Conservation (phyloP, 805 yeast genomes). For the Saturnispora besseyi region DNA sequence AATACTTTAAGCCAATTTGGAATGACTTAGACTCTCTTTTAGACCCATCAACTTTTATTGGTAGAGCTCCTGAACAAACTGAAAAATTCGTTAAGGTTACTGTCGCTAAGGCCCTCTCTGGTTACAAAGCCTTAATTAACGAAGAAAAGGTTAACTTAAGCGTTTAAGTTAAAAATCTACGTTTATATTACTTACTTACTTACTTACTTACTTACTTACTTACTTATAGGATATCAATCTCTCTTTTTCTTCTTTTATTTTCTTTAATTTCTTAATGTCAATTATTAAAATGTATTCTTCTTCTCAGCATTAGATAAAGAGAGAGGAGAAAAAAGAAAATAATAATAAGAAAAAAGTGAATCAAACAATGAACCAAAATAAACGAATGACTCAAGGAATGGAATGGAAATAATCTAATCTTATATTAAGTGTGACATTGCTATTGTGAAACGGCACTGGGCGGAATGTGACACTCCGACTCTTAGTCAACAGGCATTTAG, state of each 20-base stretch:
- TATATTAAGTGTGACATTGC: too few species aligned
- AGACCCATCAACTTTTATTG: slow-evolving; percentile 91
- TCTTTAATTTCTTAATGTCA: neutral
- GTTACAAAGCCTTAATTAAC: slow-evolving; percentile 50
- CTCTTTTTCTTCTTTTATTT: neutral
- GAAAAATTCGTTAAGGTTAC: slow-evolving; percentile 83
- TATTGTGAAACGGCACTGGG: neutral
- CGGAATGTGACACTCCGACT: neutral
- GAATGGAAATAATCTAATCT: neutral
- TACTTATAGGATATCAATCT: too few species aligned
- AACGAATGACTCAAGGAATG: neutral
- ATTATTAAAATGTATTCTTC: too few species aligned
- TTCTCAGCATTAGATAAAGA: too few species aligned
- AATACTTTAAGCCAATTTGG: slow-evolving; percentile 86
- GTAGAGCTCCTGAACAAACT: slow-evolving; percentile 97
- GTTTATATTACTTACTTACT: too few species aligned
- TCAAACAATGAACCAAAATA: neutral
- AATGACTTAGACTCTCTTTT: slow-evolving; percentile 67
- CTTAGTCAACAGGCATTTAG: too few species aligned
- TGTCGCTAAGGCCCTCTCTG: slow-evolving; percentile 73
- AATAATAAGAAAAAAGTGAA: neutral
- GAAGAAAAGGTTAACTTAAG: slow-evolving; percentile 66
- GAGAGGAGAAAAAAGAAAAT: too few species aligned
- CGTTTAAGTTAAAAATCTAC: slow-evolving; percentile 39
- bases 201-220: too few species aligned